Base-by-base conservation (phyloP, 306 rosid species). In the Amphicarpaea edgeworthii region DNA sequence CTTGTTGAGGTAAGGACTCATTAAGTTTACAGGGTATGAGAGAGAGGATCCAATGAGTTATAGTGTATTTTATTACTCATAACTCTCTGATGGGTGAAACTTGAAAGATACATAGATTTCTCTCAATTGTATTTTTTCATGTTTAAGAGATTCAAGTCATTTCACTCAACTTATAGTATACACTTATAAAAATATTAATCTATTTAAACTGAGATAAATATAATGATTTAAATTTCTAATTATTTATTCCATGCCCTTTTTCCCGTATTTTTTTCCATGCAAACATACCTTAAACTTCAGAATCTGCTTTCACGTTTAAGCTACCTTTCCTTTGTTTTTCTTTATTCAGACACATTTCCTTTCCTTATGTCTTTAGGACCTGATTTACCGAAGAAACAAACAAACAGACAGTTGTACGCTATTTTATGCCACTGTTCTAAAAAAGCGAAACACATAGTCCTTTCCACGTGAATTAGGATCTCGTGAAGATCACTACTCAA, bases 391-490 rank as follows among this genome's bases (percentile, higher is more conserved):
- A 8, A 28, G 1, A 17, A 11, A n/a, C n/a, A 30, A 7, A 32
- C 12, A 11, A 11, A 1, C 9, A 65, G 41, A 41, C 40, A 7
- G 32, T 37, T 37, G 53, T 14, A 12, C 19, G 11, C 6, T 23
- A 41, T 14, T 41, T 65, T 9, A 37, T 40, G 70, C 30, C 0
- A 28, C 0, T 2, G 2, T 34, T 32, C n/a, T 16, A 10, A 30
- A 10, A 30, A 70, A 16, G 1, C 0, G 0, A 49, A 51, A 76
- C 9, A 4, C 37, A 23, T 51, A 21, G 32, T 23, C 46, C 2
- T 65, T 65, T 34, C 17, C 81, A 43, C 19, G 77, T 47, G 77
- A 78, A 55, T 12, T 10, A 51, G 32, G 21, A 64, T 43, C n/a
- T 65, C 3, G 51, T 10, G 5, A 11, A 19, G 4, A 19, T 38